A percentile compares a stretch with the other conserved stretches of the same genome.
These are phyloP conservation scores for Penicillium paradoxum DNA, from an alignment of 495 filamentous ascomycete genomes.

Conservation along the genomic window DNA sequence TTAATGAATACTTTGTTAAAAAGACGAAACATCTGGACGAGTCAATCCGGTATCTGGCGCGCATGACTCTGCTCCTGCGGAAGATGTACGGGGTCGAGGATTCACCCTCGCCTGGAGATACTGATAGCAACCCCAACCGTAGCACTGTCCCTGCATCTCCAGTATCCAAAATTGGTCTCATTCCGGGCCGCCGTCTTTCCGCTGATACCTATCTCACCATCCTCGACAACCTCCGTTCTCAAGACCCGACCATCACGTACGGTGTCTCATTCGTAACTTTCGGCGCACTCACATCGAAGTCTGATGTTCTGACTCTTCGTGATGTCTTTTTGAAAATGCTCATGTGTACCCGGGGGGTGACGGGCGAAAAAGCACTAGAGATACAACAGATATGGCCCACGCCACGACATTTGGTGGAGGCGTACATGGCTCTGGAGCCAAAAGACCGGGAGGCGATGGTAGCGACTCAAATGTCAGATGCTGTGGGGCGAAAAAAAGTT, in stretches of 20 bases:
- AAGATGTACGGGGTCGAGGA: slow-evolving; percentile 55
- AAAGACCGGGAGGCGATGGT: slow-evolving; percentile 49
- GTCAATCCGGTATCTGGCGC: slow-evolving; percentile 70
- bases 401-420: slow-evolving; percentile 62
- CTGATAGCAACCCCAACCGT: slow-evolving; percentile 4
- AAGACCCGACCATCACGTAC: slow-evolving; percentile 47
- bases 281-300: slow-evolving; percentile 67
- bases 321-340: slow-evolving; percentile 83
- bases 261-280: slow-evolving; percentile 71
- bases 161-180: slow-evolving; percentile 35
- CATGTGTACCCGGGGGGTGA: slow-evolving; percentile 76
- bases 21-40: slow-evolving; percentile 72
- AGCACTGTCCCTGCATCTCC: not conserved
- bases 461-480: slow-evolving; percentile 43
- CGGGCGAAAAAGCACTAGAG: slow-evolving; percentile 75
- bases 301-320: slow-evolving; percentile 63
- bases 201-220: slow-evolving; percentile 65
- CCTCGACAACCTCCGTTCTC: slow-evolving; percentile 50
- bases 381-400: slow-evolving; percentile 74
- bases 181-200: slow-evolving; percentile 60
- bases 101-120: slow-evolving; percentile 5
- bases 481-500: slow-evolving; percentile 67
- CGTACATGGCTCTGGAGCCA: slow-evolving; percentile 52
- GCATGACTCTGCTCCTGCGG: slow-evolving; percentile 67
- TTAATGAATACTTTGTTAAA: slow-evolving; percentile 80